Evolutionary conservation across 768 basidiomycete genomes (phyloP), one percentile per base, ranked within the genome.

Genomic region (Boletus vinaceobasis): DNA sequence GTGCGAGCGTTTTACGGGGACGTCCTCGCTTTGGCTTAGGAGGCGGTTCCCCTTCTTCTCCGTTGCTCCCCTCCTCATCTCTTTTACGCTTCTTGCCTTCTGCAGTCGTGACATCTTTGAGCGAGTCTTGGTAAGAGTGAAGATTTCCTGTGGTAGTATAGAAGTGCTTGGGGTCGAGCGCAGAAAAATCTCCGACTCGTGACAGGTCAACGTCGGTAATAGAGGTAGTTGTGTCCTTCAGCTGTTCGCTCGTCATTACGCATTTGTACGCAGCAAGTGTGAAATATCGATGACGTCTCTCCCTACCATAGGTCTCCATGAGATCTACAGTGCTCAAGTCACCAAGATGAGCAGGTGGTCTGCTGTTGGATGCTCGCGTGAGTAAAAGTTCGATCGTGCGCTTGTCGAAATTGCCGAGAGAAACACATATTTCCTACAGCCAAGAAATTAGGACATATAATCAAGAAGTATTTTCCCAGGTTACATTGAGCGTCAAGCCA

Each of bases 261-360:
- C 75, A 68, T 31, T 75, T 79, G 70, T 90, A 96, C 31, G 85
- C 82, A 2, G 80, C 77, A 42, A 87, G 68, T 0, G 90, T 90
- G 73, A 84, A 94, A 65, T 92, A 92, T 58, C 92, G 80, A 67
- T 92, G 84, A 23, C 92, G 87, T 29, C 93, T 86, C 72, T 98
- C 91, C 35, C 93, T 84, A 5, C 91, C 91, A 58, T 79, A 77
- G 1, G 84, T 90, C 71, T 97, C 95, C 79, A 87, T 86, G 29
- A 90, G 69, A 36, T 84, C 81, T 21, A 80, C 79, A 47, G 91
- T 80, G 27, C 83, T 79, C 38, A 90, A 75, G 67, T 93, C 88
- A 48, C 75, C 75, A 14, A 94, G 79, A 68, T 93, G 90, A 6
- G 80, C 56, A 5, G 92, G 92, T 14, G 85, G 83, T 10, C 75